These are phyloP conservation scores for Tetrahymena elliotti DNA, from an alignment of 73 alveolate species.

Conservation along the genomic window DNA sequence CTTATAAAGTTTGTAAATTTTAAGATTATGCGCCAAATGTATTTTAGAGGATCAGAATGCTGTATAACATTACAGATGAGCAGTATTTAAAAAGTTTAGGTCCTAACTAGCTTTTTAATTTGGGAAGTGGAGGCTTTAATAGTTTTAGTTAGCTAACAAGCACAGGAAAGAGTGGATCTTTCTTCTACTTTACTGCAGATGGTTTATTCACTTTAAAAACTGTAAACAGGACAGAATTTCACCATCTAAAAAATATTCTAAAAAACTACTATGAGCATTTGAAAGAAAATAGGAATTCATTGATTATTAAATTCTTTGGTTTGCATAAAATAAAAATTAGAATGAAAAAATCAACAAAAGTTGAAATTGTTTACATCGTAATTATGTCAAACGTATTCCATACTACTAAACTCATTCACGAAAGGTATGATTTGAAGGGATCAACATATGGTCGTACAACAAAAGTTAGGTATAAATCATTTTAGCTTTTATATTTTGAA, in stretches of 20 bases:
- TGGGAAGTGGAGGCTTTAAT: constrained; percentile 41
- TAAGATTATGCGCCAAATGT: constrained; percentile 83
- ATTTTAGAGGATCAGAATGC: constrained; percentile 68
- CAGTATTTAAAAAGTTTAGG: constrained; percentile 67
- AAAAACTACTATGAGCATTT: constrained; percentile 77
- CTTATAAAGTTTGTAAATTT: constrained; percentile 67
- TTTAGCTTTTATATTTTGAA: background rate
- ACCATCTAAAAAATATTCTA: constrained; percentile 73
- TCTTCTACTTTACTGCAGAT: constrained; percentile 97
- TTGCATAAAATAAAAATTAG: constrained; percentile 34
- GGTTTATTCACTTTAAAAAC: constrained; percentile 92
- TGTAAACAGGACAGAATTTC: constrained; percentile 75
- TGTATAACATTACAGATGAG: constrained; percentile 52
- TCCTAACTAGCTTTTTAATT: constrained; percentile 40
- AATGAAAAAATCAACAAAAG: constrained; percentile 3
- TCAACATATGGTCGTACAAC: constrained; percentile 68
- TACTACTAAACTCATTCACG: constrained; percentile 50
- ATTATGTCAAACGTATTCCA: constrained; percentile 69
- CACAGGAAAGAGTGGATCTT: constrained; percentile 95
- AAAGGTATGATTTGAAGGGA: constrained; percentile 81
- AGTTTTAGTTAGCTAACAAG: constrained; percentile 38
- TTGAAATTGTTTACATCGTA: constrained; percentile 44
- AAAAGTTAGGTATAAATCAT: constrained; percentile 9
- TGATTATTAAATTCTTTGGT: constrained; percentile 52
- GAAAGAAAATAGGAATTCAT: constrained; percentile 72